phyloP scores from a whole-genome alignment of 306 rosid genomes.

The Citrullus colocynthis region DNA sequence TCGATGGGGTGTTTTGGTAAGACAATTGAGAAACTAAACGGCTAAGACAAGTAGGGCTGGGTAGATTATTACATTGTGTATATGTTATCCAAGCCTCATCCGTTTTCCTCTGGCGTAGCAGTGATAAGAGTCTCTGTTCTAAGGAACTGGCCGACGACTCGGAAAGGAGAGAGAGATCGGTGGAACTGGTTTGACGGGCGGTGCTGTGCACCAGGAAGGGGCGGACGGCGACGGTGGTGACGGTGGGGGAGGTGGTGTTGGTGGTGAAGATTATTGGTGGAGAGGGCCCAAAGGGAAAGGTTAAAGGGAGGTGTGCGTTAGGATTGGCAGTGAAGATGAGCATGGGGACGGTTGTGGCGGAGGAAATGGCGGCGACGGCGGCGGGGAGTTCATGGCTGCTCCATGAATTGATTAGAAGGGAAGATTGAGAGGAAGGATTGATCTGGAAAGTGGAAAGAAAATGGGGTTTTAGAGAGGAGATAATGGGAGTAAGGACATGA shows the following conservation, averaged over 20 bases:
- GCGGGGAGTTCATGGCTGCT: conserved; percentile 41
- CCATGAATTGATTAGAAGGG: conserved; percentile 23
- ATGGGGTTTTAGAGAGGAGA: background rate
- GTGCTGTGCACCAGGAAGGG: conserved; percentile 13
- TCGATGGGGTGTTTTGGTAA: conserved; percentile 31
- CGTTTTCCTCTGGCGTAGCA: conserved; percentile 67
- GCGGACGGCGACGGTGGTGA: conserved; percentile 15
- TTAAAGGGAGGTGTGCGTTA: conserved; percentile 5
- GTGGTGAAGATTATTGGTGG: conserved; percentile 17
- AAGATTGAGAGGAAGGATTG: background rate
- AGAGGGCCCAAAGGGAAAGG: conserved; percentile 17
- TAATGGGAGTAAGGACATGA: background rate
- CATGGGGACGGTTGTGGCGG: conserved; percentile 11
- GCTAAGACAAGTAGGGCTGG: conserved; percentile 72
- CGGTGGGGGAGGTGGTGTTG: conserved; percentile 3
- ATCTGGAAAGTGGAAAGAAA: background rate
- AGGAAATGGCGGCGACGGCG: conserved; percentile 9
- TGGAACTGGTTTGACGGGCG: conserved; percentile 25
- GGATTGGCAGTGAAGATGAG: conserved; percentile 12
- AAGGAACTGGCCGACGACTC: conserved; percentile 9
- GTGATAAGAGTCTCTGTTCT: conserved; percentile 48
- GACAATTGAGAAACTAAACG: conserved; percentile 71
- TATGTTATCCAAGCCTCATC: conserved; percentile 77
- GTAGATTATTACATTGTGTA: conserved; percentile 38
- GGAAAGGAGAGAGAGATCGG: conserved; percentile 21